Percentiles rank a stretch among this genome's conserved stretches.
These are phyloP conservation scores for Acanthamoeba culbertsoni DNA, from an alignment of 208 protist genomes.

Conservation along the genomic window DNA sequence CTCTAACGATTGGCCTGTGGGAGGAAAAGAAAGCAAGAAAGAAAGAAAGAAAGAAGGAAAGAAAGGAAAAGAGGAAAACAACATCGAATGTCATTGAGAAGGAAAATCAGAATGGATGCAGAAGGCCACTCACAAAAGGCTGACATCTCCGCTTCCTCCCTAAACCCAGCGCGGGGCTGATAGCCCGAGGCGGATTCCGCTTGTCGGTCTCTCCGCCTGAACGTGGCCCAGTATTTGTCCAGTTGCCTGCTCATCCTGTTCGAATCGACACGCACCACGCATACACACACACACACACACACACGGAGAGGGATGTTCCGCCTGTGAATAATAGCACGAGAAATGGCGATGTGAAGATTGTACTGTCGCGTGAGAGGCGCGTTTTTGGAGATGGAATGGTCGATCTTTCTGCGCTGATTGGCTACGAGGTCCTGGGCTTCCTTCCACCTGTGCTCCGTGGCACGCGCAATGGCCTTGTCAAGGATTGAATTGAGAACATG, in stretches of 20 bases:
- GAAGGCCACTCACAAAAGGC: neutral
- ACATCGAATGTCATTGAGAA: neutral
- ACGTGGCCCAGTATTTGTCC: neutral
- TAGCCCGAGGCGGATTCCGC: neutral
- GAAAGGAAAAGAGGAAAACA: neutral
- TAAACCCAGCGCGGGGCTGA: neutral
- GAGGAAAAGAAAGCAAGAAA: neutral
- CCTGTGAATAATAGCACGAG: neutral
- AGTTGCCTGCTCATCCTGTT: neutral
- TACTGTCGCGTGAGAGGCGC: neutral
- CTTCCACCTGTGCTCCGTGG: neutral
- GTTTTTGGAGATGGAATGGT: neutral
- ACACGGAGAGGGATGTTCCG: too few species aligned
- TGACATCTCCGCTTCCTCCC: neutral
- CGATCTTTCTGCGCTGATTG: neutral
- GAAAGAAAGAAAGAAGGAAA: neutral
- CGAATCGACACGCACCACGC: too few species aligned
- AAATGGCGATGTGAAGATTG: neutral
- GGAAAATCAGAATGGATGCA: too few species aligned
- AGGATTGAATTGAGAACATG: too few species aligned
- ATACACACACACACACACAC: too few species aligned
- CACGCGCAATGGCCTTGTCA: neutral
- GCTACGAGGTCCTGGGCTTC: neutral
- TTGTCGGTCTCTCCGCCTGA: neutral
- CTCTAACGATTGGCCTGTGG: neutral